Evolutionary conservation across 371 early-diverging fungal species (phyloP).

Genomic region (Encephalitozoon romaleae): DNA sequence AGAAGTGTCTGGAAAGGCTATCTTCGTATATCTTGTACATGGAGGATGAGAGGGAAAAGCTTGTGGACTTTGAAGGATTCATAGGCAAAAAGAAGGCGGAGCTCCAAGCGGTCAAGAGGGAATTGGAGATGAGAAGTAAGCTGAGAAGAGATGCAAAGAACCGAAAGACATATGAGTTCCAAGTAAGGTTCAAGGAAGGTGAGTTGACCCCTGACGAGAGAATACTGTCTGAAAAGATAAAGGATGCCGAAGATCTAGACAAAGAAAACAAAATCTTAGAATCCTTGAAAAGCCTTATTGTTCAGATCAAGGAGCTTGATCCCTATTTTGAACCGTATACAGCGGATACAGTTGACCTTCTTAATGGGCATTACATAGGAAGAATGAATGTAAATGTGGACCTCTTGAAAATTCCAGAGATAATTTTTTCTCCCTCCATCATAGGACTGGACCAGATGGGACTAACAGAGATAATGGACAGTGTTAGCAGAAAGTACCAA

Average conservation of each 20-base stretch:
- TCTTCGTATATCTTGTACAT: slow-evolving; percentile 13
- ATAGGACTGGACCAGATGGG: slow-evolving; percentile 56
- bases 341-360: slow-evolving; percentile 46
- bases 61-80: slow-evolving; percentile 33
- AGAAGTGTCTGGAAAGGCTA: slow-evolving; percentile 45
- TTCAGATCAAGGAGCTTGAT: slow-evolving; percentile 50
- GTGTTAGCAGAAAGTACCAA: slow-evolving; percentile 17
- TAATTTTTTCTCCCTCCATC: slow-evolving; percentile 58
- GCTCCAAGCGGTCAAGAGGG: slow-evolving; percentile 43
- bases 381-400: slow-evolving; percentile 55
- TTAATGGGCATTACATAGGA: slow-evolving; percentile 40
- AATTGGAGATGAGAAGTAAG: slow-evolving; percentile 48
- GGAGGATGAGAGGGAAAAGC: slow-evolving; percentile 47
- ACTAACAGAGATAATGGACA: slow-evolving; percentile 55
- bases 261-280: slow-evolving; percentile 28
- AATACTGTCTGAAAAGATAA: slow-evolving; percentile 41
- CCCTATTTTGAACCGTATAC: slow-evolving; percentile 49
- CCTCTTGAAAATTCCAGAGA: slow-evolving; percentile 51
- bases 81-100: slow-evolving; percentile 44
- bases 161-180: slow-evolving; percentile 54
- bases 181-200: slow-evolving; percentile 52
- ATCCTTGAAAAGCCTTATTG: slow-evolving; percentile 35
- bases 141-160: slow-evolving; percentile 56
- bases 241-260: slow-evolving; percentile 53
- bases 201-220: slow-evolving; percentile 46